Evolutionary conservation across 2,329 filamentous ascomycete genomes (phyloP).

Genomic region (Chrysosphaeria jannelii): DNA sequence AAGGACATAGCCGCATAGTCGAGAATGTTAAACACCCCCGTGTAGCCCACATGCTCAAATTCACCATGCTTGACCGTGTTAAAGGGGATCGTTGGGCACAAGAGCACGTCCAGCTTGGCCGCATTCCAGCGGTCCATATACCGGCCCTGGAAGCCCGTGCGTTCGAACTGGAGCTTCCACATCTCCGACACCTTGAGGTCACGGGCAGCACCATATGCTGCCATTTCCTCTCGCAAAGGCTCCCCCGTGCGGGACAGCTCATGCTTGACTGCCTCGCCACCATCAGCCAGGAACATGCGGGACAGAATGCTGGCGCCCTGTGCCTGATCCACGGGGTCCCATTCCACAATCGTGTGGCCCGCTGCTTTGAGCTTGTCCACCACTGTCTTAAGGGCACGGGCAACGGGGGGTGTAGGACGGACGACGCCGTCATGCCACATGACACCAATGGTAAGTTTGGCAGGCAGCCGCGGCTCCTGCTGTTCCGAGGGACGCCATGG

Average conservation of each 20-base stretch:
- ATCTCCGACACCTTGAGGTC: slow-evolving; percentile 14
- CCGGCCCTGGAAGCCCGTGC: slow-evolving; percentile 14
- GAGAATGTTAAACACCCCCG: slow-evolving; percentile 17
- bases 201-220: slow-evolving; percentile 7
- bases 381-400: slow-evolving; percentile 19
- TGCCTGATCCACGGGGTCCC: slow-evolving; percentile 14
- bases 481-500: slow-evolving; percentile 15
- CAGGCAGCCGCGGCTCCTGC: slow-evolving; percentile 1
- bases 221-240: slow-evolving; percentile 12
- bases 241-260: slow-evolving; percentile 10
- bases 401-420: slow-evolving; percentile 32
- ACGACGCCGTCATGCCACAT: slow-evolving; percentile 35
- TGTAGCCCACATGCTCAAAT: slow-evolving; percentile 18
- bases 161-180: slow-evolving; percentile 17
- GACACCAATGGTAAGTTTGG: slow-evolving; percentile 23
- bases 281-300: slow-evolving; percentile 19
- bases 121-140: slow-evolving; percentile 16
- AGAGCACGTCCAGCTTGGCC: slow-evolving; percentile 25
- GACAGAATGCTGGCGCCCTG: slow-evolving; percentile 11
- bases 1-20: slow-evolving; percentile 19
- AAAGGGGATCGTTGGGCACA: slow-evolving; percentile 23
- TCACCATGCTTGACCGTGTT: slow-evolving; percentile 13
- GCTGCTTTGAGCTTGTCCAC: slow-evolving; percentile 13
- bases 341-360: slow-evolving; percentile 21
- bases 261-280: slow-evolving; percentile 7